Evolutionary conservation across 352 stramenopile genomes (phyloP), one percentile per base, ranked within the genome.

Genomic region (Peronospora belbahrii): DNA sequence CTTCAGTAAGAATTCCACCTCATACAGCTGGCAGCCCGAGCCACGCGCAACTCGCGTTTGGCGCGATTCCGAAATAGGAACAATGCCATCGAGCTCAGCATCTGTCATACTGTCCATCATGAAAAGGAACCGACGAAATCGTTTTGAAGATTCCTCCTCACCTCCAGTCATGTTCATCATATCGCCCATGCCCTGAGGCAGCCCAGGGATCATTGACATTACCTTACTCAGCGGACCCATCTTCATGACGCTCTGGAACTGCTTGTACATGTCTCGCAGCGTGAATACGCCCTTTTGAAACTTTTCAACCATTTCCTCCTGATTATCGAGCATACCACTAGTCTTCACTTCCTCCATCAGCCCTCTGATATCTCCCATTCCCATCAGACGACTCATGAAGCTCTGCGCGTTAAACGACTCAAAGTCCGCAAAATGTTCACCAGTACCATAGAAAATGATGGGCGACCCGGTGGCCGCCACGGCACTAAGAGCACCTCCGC

Each of bases 61-160:
- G 20, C 79, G 76, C 22, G 78, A 81, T 19, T 79, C 58, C 9
- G 73, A 74, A 3, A 94, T 54, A 41, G 70, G 60, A 22, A 85
- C 73, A n/a, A 88, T 41, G 18, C 83, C 95, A 62, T 99, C 97
- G 2, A 99, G 75, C 62, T 98, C 94, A 1, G 87, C 86, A 49
- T 97, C 86, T 3, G 88, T 98, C 96, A 99, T 99, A 52, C 76
- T 97, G 63, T 99, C 96, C 95, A 99, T 98, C 78, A 99, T 98
- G 73, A 96, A 98, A 59, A 99, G 80, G 70, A 99, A 99, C 35
- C 91, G 92, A 39, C 97, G 95, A 24, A 99, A 73, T 13, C 88
- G 74, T 53, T 94, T 92, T 4, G 78, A 95, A 8, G 76, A 80
- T 62, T 97, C 85, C 40, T 98, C 85, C 45, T 97, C 93, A 4